A percentile compares a stretch with the other conserved stretches of the same genome.
Evolutionary conservation across 148 eudicot species (phyloP).

Genomic region (Agrostemma githago): DNA sequence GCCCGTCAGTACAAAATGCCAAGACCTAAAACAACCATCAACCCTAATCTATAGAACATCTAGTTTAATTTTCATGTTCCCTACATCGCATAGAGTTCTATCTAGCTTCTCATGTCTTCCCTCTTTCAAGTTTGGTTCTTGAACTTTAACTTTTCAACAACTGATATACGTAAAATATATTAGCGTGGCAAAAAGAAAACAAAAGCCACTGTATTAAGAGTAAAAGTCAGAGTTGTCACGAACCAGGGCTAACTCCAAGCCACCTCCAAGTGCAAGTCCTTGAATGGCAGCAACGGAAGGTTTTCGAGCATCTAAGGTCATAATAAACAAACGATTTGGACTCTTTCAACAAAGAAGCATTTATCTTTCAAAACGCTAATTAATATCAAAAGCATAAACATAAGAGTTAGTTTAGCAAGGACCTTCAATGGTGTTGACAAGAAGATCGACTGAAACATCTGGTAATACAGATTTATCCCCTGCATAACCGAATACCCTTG

Average conservation of each 20-base stretch:
- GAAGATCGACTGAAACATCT: constrained; percentile 60
- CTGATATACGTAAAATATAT: neutral
- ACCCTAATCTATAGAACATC: neutral
- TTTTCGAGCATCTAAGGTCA: constrained; percentile 62
- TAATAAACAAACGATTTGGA: neutral
- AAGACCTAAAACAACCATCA: neutral
- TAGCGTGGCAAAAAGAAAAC: neutral
- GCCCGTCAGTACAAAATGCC: neutral
- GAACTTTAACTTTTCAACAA: neutral
- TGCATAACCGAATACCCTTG: constrained; percentile 35
- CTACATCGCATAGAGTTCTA: neutral
- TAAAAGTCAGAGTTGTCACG: constrained; percentile 20
- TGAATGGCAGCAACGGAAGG: constrained; percentile 85
- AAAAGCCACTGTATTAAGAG: neutral
- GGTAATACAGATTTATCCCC: constrained; percentile 63
- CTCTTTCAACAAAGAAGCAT: neutral
- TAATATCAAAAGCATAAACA: neutral
- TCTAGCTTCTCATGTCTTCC: neutral
- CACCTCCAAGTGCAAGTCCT: constrained; percentile 97
- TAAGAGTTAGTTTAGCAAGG: constrained; percentile 7
- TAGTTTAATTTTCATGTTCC: neutral
- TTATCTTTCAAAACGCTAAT: neutral
- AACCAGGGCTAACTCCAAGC: constrained; percentile 90
- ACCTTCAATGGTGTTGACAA: constrained; percentile 83
- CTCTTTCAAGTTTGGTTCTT: neutral